These are phyloP conservation scores for Dissophora ornata DNA, from an alignment of 192 early-diverging fungal genomes.

Conservation along the genomic window DNA sequence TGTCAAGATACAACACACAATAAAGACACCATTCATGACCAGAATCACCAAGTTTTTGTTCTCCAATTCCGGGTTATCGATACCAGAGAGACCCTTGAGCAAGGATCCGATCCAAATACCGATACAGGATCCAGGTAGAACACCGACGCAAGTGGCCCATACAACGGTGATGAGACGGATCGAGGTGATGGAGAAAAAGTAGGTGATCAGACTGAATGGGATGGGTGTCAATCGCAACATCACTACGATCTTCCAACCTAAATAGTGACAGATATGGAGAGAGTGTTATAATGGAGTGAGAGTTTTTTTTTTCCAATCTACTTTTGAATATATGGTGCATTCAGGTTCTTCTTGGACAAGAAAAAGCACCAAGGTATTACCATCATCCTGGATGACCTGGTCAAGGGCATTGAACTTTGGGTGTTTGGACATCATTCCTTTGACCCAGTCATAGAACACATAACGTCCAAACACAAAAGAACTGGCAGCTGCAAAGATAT, in stretches of 20 bases:
- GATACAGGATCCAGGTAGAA: conserved; percentile 57
- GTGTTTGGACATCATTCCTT: conserved; percentile 47
- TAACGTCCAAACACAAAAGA: conserved; percentile 60
- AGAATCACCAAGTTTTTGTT: conserved; percentile 54
- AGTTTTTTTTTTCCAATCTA: too few relatives aligned
- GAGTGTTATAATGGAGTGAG: too few relatives aligned
- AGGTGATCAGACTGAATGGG: conserved; percentile 59
- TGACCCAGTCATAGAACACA: conserved; percentile 60
- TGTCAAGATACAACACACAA: conserved; percentile 49
- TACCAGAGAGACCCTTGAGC: conserved; percentile 54
- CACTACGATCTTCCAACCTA: conserved; percentile 65
- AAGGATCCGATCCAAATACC: conserved; percentile 60
- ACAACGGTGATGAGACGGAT: conserved; percentile 52
- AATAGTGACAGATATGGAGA: not conserved
- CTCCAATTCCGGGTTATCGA: conserved; percentile 57
- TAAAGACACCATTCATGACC: conserved; percentile 57
- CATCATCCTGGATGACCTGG: conserved; percentile 59
- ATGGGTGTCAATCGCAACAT: conserved; percentile 58
- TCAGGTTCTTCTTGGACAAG: not conserved
- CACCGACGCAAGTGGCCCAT: conserved; percentile 58
- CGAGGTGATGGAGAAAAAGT: conserved; percentile 59
- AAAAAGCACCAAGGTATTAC: conserved; percentile 28
- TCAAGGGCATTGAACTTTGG: conserved; percentile 55
- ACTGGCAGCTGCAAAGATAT: conserved; percentile 41
- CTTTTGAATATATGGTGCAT: too few relatives aligned